Percentiles rank a stretch among this genome's conserved stretches.
Conservation (phyloP, 345 rosid species). For the Eucalyptus brandiana region DNA sequence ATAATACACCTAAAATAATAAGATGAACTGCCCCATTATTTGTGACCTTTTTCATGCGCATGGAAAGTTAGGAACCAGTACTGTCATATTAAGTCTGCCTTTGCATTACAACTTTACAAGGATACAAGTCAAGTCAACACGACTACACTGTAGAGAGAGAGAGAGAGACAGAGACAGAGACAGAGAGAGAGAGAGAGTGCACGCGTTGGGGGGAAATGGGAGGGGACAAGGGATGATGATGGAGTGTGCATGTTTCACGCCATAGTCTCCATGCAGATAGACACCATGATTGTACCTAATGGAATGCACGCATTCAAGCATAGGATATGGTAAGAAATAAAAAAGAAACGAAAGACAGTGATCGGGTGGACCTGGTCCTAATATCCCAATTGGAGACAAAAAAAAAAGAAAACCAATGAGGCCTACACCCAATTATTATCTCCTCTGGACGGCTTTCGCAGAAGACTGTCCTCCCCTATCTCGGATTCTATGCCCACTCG, state of each 20-base stretch:
- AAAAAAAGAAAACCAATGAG: background rate
- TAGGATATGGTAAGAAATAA: background rate
- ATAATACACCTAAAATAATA: background rate
- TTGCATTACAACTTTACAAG: background rate
- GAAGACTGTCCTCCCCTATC: background rate
- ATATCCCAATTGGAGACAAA: background rate
- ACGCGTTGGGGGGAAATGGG: background rate
- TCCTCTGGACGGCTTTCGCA: conserved; percentile 2
- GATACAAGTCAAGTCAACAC: background rate
- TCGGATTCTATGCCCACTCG: background rate
- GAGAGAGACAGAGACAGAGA: background rate
- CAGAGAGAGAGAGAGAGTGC: background rate
- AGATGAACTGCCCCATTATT: background rate
- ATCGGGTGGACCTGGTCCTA: conserved; percentile 2
- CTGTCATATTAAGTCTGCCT: background rate
- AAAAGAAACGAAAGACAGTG: background rate
- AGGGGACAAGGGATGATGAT: conserved; percentile 9
- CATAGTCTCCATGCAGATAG: conserved; percentile 30
- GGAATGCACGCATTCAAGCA: background rate
- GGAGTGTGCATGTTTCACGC: conserved; percentile 30
- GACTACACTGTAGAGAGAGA: background rate
- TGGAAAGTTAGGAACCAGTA: background rate
- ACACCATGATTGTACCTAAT: conserved; percentile 15
- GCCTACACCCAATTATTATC: background rate
- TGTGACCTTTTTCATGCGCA: background rate